Evolutionary conservation across 306 rosid species (phyloP).

Genomic region (Acacia crassicarpa): DNA sequence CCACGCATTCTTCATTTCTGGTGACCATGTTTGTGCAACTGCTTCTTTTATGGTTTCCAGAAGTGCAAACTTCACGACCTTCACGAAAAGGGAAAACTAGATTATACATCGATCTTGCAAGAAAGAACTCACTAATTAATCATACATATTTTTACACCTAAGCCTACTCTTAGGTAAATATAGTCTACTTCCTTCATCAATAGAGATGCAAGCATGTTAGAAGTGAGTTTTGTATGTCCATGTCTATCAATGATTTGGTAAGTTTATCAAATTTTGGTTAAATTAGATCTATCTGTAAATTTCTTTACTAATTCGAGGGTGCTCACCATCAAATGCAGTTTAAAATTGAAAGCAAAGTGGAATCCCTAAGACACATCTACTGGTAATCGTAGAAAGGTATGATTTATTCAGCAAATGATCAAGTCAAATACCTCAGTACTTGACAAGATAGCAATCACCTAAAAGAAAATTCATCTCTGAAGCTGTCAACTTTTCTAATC

Average conservation of each 20-base stretch:
- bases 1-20: conserved; percentile 80
- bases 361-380: background rate
- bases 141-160: background rate
- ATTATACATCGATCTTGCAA: background rate
- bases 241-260: background rate
- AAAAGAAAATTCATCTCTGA: background rate
- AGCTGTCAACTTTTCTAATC: background rate
- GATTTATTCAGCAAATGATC: background rate
- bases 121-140: background rate
- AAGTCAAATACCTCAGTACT: background rate
- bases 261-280: background rate
- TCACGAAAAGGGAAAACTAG: background rate
- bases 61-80: conserved; percentile 76
- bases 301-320: background rate
- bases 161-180: background rate
- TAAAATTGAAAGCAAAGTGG: background rate
- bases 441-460: background rate
- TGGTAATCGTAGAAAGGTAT: background rate
- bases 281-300: background rate
- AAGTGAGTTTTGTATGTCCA: background rate
- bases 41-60: conserved; percentile 75
- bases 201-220: background rate
- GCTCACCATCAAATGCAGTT: too few species aligned
- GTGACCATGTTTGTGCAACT: conserved; percentile 77
- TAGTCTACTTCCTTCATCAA: background rate